Conservation (phyloP, 306 rosid genomes). For the Vigna hirtella region DNA sequence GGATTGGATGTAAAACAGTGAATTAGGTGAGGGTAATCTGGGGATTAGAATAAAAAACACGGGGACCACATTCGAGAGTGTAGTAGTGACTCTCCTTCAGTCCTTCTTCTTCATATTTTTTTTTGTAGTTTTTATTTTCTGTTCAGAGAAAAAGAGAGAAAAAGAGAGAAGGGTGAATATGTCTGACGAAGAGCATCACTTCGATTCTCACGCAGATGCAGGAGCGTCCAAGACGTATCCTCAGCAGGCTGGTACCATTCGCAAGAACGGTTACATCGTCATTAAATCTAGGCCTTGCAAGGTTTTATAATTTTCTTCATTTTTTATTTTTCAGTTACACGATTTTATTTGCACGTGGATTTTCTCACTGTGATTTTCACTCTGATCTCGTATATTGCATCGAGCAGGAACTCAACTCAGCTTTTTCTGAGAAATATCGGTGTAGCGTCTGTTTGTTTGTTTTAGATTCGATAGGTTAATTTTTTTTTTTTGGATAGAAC, state of each 20-base stretch:
- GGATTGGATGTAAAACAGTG: background rate
- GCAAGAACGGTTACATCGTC: constrained; percentile 75
- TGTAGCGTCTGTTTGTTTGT: background rate
- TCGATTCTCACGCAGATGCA: constrained; percentile 71
- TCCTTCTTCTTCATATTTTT: background rate
- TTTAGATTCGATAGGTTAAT: background rate
- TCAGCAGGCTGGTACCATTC: constrained; percentile 76
- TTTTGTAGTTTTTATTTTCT: background rate
- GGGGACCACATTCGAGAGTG: constrained; percentile 25
- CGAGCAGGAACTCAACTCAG: background rate
- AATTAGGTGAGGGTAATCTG: background rate
- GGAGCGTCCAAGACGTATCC: constrained; percentile 80
- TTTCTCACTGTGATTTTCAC: background rate
- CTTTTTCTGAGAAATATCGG: background rate
- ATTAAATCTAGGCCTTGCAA: constrained; percentile 77
- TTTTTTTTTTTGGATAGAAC: background rate
- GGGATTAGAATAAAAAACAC: constrained; percentile 12
- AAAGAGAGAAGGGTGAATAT: constrained; percentile 21
- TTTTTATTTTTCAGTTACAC: background rate
- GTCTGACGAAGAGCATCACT: constrained; percentile 84
- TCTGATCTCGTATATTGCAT: background rate
- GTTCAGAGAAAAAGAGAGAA: background rate
- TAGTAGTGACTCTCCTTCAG: background rate
- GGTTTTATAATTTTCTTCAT: constrained; percentile 34
- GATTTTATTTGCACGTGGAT: background rate